Conservation (phyloP, 495 filamentous ascomycete genomes). For the Neurospora sp. region DNA sequence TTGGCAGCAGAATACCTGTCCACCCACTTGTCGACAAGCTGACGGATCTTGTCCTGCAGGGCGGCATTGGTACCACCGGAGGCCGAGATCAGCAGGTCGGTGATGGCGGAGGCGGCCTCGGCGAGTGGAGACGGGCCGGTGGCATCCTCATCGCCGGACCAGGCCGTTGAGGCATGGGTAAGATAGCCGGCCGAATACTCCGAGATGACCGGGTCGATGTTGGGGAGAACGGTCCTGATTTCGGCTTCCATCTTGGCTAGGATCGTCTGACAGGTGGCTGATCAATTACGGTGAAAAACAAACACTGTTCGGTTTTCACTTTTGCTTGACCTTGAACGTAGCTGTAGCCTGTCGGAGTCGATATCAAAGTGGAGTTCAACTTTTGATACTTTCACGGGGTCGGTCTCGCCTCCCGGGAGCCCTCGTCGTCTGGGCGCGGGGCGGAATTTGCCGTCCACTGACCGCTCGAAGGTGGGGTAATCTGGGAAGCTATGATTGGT, state of each 20-base stretch:
- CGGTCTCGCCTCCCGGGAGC: background rate
- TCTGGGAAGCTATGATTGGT: background rate
- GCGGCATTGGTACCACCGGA: slow-evolving; percentile 61
- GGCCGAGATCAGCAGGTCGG: slow-evolving; percentile 78
- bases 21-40: slow-evolving; percentile 86
- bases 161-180: slow-evolving; percentile 79
- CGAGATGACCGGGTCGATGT: slow-evolving; percentile 80
- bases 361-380: background rate
- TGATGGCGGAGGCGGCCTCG: slow-evolving; percentile 78
- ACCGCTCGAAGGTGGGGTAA: background rate
- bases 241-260: slow-evolving; percentile 68
- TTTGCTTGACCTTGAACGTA: background rate
- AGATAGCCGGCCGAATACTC: slow-evolving; percentile 94
- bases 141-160: slow-evolving; percentile 63
- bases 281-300: background rate
- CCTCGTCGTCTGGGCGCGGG: background rate
- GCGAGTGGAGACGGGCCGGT: slow-evolving; percentile 59
- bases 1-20: slow-evolving; percentile 64
- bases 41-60: slow-evolving; percentile 67
- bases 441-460: background rate
- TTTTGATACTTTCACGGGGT: background rate
- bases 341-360: background rate
- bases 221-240: slow-evolving; percentile 76
- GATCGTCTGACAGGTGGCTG: background rate
- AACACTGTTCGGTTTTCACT: background rate